Evolutionary conservation across 345 rosid species (phyloP).

Genomic region (Mercurialis annua): DNA sequence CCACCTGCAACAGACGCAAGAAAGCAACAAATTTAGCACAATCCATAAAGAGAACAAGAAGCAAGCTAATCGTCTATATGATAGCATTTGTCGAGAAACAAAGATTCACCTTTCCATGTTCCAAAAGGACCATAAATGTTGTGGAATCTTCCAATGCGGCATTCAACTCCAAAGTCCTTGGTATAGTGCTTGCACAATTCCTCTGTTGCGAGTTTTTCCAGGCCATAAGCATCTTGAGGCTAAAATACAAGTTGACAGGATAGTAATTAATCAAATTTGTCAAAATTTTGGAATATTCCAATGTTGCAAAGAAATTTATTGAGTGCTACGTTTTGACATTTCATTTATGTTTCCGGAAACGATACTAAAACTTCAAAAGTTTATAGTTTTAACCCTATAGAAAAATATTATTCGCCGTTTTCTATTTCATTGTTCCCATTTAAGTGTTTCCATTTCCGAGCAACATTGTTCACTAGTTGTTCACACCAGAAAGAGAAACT

Average conservation of each 20-base stretch:
- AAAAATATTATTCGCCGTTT: too few species aligned
- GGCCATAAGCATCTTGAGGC: slow-evolving; percentile 99
- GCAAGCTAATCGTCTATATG: not conserved
- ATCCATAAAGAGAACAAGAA: slow-evolving; percentile 8
- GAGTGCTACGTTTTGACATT: too few species aligned
- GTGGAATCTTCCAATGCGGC: slow-evolving; percentile 93
- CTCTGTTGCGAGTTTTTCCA: slow-evolving; percentile 99
- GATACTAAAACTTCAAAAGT: too few species aligned
- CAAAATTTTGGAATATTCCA: not conserved
- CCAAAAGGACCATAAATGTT: slow-evolving; percentile 99
- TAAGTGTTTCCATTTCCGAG: too few species aligned
- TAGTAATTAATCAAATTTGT: slow-evolving; percentile 1
- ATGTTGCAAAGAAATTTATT: too few species aligned
- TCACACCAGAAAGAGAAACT: slow-evolving; percentile 23
- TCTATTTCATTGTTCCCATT: too few species aligned
- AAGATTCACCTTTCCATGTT: slow-evolving; percentile 84
- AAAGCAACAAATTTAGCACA: slow-evolving; percentile 7
- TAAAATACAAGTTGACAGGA: slow-evolving; percentile 22
- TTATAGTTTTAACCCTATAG: too few species aligned
- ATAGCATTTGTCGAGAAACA: not conserved
- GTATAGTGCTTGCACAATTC: slow-evolving; percentile 97
- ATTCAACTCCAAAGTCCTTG: slow-evolving; percentile 90
- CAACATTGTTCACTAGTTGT: not conserved
- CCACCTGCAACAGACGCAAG: slow-evolving; percentile 55
- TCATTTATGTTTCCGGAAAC: too few species aligned